phyloP scores from a whole-genome alignment of 352 stramenopile species.

The Globisporangium rhizosaccharum region DNA sequence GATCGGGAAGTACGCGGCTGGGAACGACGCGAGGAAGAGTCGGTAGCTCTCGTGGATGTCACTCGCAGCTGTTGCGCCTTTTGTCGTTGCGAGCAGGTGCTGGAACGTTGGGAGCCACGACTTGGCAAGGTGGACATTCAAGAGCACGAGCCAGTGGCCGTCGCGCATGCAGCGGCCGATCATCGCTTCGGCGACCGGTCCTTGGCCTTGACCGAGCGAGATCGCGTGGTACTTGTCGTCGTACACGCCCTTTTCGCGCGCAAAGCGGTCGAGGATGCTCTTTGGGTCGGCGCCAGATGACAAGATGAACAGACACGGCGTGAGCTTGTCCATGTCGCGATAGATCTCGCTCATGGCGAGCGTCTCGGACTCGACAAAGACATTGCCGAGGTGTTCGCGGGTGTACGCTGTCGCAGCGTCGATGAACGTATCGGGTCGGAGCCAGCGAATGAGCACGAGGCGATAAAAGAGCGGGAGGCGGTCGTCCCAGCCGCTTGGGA shows the following conservation, averaged over 20 bases:
- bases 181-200: conserved; percentile 53
- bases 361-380: conserved; percentile 13
- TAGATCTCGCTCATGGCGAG: conserved; percentile 43
- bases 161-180: conserved; percentile 39
- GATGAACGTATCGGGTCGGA: conserved; percentile 48
- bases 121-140: conserved; percentile 74
- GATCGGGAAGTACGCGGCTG: conserved; percentile 64
- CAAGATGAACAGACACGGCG: conserved; percentile 72
- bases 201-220: conserved; percentile 76
- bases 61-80: conserved; percentile 18
- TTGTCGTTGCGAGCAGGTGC: conserved; percentile 27
- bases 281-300: conserved; percentile 66
- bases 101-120: conserved; percentile 75
- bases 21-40: conserved; percentile 66
- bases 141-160: conserved; percentile 64
- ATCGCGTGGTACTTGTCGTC: conserved; percentile 48
- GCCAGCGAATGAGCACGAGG: conserved; percentile 54
- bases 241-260: conserved; percentile 26
- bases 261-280: conserved; percentile 41
- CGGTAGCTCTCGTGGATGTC: conserved; percentile 56
- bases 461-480: conserved; percentile 35
- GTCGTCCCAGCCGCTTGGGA: conserved; percentile 32
- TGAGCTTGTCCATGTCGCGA: conserved; percentile 50
- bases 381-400: conserved; percentile 24
- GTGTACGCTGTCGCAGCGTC: conserved; percentile 35